Percentiles rank a stretch among this genome's conserved stretches.
phyloP scores from a whole-genome alignment of 805 yeast genomes.

The Tetrapisispora iriomotensis region DNA sequence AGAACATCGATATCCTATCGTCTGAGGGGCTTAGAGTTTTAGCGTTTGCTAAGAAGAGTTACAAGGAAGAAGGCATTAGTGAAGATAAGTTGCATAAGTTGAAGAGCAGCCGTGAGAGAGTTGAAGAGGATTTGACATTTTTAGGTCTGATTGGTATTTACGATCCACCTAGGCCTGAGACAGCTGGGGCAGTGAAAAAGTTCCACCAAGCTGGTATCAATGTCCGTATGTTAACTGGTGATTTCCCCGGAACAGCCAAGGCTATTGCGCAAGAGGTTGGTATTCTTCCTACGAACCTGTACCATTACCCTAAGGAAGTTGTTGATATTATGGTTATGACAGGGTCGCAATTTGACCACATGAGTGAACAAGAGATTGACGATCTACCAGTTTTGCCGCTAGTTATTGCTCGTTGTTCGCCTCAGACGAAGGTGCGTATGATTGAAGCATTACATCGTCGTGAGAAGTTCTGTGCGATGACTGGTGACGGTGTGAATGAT shows the following conservation, averaged over 20 bases:
- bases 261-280: constrained; percentile 87
- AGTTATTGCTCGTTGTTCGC: constrained; percentile 89
- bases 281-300: constrained; percentile 53
- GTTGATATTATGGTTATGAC: constrained; percentile 60
- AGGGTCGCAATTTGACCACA: constrained; percentile 69
- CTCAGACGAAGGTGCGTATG: constrained; percentile 84
- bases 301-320: constrained; percentile 28
- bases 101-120: constrained; percentile 25
- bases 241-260: constrained; percentile 75
- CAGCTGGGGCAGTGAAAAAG: constrained; percentile 59
- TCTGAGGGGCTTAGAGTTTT: constrained; percentile 77
- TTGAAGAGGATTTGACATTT: constrained; percentile 58
- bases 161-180: constrained; percentile 93
- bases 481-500: constrained; percentile 98
- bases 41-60: constrained; percentile 50
- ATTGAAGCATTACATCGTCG: constrained; percentile 82
- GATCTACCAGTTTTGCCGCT: constrained; percentile 69
- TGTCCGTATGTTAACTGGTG: constrained; percentile 97
- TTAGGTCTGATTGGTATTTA: constrained; percentile 89
- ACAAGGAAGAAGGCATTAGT: constrained; percentile 28
- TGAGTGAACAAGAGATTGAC: constrained; percentile 62
- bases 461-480: constrained; percentile 94
- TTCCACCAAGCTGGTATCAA: constrained; percentile 90
- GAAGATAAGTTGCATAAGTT: constrained; percentile 20
- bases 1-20: constrained; percentile 58